Evolutionary conservation across 371 early-diverging fungal genomes (phyloP), one percentile per base, ranked within the genome.

Genomic region (Enterocytospora artemiae): DNA sequence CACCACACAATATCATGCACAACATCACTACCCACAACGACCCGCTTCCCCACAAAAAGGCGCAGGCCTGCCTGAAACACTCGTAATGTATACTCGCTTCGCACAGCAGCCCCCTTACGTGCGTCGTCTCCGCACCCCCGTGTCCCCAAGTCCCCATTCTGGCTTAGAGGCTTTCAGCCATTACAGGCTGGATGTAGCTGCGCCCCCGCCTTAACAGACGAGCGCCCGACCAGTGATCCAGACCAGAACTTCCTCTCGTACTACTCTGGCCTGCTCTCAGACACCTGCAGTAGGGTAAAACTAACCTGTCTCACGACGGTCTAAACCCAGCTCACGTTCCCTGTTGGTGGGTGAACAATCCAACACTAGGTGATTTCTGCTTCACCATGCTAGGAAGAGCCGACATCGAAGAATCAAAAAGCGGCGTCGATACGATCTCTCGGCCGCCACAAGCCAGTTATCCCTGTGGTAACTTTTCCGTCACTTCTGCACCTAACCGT

Each of bases 391-490:
- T 82, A 82, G 80, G 83, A 83, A 82, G 82, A 83, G 82, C 81
- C 81, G 82, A 83, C 80, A 82, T 82, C 78, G 79, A 82, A 82
- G 81, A 79, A 81, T 82, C 81, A 82, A 82, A 83, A 83, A 82
- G 84, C 83, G 81, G 80, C 80, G 81, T 83, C 79, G 80, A 82
- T 83, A 80, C 80, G 82, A 80, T 76, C 81, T 80, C 80, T 84
- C 75, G 80, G 80, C 80, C 81, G 82, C 82, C 81, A 83, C 82
- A 82, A 81, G 81, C 82, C 66, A 82, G 82, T 82, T 82, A 82
- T 82, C 82, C 81, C 83, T 82, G 81, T 82, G 81, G 82, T 83
- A 83, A 83, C 82, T 83, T 82, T 83, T 82, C 82, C 79, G 80
- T 71, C 82, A 82, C 82, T 82, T 81, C 78, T 76, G 75, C 74